Percentiles rank a stretch among this genome's conserved stretches.
These are phyloP conservation scores for Hyphopichia khmerensis DNA, from an alignment of 1,139 yeast genomes.

Conservation along the genomic window DNA sequence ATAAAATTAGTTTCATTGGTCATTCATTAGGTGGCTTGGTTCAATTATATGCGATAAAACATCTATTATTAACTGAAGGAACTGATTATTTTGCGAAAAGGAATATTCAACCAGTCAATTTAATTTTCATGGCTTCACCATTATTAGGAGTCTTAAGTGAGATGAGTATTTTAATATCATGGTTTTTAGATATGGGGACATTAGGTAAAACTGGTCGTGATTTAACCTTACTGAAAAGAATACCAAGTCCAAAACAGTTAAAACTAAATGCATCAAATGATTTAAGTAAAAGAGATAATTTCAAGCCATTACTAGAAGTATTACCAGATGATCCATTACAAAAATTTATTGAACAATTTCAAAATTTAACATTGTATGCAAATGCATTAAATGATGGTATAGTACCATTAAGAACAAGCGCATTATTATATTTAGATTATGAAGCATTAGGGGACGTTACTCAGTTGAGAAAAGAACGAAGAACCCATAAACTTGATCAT, in stretches of 20 bases:
- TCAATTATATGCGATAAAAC: conserved; percentile 88
- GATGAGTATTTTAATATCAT: conserved; percentile 80
- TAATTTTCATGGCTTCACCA: conserved; percentile 84
- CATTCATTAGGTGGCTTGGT: conserved; percentile 92
- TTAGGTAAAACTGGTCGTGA: conserved; percentile 94
- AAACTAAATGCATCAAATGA: conserved; percentile 7
- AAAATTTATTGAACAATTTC: conserved; percentile 59
- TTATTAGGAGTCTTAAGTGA: conserved; percentile 80
- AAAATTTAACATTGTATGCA: conserved; percentile 72
- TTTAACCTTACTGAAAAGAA: conserved; percentile 54
- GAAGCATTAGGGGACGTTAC: conserved; percentile 40
- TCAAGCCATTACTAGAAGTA: conserved; percentile 65
- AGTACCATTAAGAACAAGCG: conserved; percentile 73
- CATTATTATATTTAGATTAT: conserved; percentile 50
- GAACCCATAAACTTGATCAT: conserved; percentile 2
- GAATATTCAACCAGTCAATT: conserved; percentile 59
- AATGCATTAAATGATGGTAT: conserved; percentile 90
- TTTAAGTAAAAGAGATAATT: conserved; percentile 14
- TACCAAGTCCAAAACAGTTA: conserved; percentile 17
- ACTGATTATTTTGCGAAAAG: conserved; percentile 59
- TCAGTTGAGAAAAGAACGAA: conserved; percentile 17
- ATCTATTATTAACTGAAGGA: conserved; percentile 51
- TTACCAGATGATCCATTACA: conserved; percentile 82
- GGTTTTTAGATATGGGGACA: conserved; percentile 81
- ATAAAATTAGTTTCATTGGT: conserved; percentile 79